These are phyloP conservation scores for Naganishia kalamii DNA, from an alignment of 768 basidiomycete species.

Conservation along the genomic window DNA sequence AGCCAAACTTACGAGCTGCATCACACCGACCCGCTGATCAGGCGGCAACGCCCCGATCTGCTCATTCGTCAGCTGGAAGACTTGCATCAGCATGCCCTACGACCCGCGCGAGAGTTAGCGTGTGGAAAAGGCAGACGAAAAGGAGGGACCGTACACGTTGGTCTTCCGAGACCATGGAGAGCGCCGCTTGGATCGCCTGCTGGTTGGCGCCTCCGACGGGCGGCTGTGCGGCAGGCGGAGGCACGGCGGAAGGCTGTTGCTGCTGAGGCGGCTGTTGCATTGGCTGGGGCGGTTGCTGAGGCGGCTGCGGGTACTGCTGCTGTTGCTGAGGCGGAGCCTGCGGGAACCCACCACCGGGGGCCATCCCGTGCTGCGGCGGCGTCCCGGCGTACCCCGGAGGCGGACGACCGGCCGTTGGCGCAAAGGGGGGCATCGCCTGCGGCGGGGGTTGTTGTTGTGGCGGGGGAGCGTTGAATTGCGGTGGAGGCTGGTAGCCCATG, in stretches of 20 bases:
- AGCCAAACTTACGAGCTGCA: conserved; percentile 61
- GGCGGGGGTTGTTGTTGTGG: conserved; percentile 7
- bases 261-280: background rate
- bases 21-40: conserved; percentile 68
- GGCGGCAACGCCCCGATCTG: conserved; percentile 78
- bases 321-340: conserved; percentile 9
- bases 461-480: conserved; percentile 12
- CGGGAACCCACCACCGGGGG: background rate
- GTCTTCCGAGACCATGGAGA: conserved; percentile 37
- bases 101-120: conserved; percentile 41
- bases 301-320: conserved; percentile 27
- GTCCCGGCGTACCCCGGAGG: conserved; percentile 45
- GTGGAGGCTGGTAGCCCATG: conserved; percentile 29
- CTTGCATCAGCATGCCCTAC: conserved; percentile 80
- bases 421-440: conserved; percentile 21
- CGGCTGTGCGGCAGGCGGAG: background rate
- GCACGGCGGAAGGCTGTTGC: background rate
- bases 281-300: conserved; percentile 18
- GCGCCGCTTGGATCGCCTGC: conserved; percentile 21
- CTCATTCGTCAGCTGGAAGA: conserved; percentile 69
- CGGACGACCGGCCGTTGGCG: conserved; percentile 29
- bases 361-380: conserved; percentile 6
- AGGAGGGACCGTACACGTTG: conserved; percentile 35
- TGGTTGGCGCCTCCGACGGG: background rate
- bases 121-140: background rate